Evolutionary conservation across 2,329 filamentous ascomycete genomes (phyloP).

Genomic region (Fusarium piperis): DNA sequence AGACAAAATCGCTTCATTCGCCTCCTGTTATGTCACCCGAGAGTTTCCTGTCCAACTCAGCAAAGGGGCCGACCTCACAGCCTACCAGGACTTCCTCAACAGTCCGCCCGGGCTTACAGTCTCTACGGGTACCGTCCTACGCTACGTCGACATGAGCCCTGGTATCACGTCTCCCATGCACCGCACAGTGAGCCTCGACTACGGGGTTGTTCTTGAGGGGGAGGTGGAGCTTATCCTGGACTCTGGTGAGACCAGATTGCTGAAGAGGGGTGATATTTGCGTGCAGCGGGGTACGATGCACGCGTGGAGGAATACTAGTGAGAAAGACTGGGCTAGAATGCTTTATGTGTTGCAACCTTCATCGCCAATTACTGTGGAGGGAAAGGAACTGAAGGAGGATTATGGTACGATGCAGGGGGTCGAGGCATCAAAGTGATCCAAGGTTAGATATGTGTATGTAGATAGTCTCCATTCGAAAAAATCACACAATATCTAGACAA

Average conservation of each 20-base stretch:
- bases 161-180: constrained; percentile 43
- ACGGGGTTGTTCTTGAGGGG: constrained; percentile 64
- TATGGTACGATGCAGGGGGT: constrained; percentile 43
- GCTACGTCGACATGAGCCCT: constrained; percentile 60
- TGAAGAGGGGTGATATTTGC: constrained; percentile 62
- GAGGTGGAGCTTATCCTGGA: constrained; percentile 63
- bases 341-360: constrained; percentile 49
- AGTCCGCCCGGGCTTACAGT: constrained; percentile 43
- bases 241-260: constrained; percentile 55
- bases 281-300: constrained; percentile 68
- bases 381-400: constrained; percentile 46
- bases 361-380: constrained; percentile 9
- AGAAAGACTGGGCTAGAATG: constrained; percentile 58
- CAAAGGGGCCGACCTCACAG: constrained; percentile 31
- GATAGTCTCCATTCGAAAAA: not conserved
- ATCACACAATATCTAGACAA: not conserved
- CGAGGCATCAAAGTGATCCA: constrained; percentile 17
- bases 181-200: constrained; percentile 64
- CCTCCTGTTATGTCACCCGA: constrained; percentile 41
- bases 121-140: constrained; percentile 53
- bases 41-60: constrained; percentile 35
- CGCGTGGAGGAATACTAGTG: constrained; percentile 60
- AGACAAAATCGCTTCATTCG: constrained; percentile 32
- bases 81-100: constrained; percentile 31
- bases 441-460: not conserved